These are phyloP conservation scores for Mycena sanguinolenta DNA, from an alignment of 768 basidiomycete genomes.

Conservation along the genomic window DNA sequence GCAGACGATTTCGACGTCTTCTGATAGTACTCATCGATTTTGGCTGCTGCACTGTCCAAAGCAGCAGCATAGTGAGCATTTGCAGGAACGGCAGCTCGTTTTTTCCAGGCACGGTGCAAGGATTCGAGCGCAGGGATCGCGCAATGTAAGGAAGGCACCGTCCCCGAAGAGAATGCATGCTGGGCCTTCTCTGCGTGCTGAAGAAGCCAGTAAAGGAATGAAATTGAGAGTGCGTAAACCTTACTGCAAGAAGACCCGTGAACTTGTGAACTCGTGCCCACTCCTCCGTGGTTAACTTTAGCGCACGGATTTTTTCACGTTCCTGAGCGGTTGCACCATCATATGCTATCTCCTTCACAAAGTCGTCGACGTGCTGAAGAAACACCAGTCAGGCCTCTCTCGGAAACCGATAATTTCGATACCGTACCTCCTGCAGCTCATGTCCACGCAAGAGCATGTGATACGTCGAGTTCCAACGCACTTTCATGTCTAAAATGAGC, in stretches of 20 bases:
- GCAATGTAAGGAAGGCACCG: slow-evolving; percentile 42
- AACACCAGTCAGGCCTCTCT: background rate
- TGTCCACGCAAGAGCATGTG: slow-evolving; percentile 40
- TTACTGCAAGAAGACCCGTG: slow-evolving; percentile 40
- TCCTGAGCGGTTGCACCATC: slow-evolving; percentile 45
- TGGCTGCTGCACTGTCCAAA: slow-evolving; percentile 41
- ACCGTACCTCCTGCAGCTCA: slow-evolving; percentile 26
- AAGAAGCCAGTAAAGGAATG: background rate
- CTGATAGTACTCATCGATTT: slow-evolving; percentile 48
- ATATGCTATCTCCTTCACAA: slow-evolving; percentile 40
- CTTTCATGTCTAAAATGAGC: slow-evolving; percentile 47
- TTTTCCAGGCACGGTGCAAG: slow-evolving; percentile 46
- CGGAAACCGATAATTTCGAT: background rate
- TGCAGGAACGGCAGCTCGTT: slow-evolving; percentile 12
- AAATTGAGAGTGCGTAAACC: background rate
- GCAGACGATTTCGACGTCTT: slow-evolving; percentile 28
- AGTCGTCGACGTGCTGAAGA: slow-evolving; percentile 41
- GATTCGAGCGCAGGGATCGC: slow-evolving; percentile 51
- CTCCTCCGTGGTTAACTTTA: slow-evolving; percentile 40
- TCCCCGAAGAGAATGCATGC: slow-evolving; percentile 49
- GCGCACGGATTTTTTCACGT: slow-evolving; percentile 35
- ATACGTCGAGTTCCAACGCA: slow-evolving; percentile 50
- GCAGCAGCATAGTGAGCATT: slow-evolving; percentile 40
- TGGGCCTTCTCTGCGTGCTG: slow-evolving; percentile 49
- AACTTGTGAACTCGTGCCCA: slow-evolving; percentile 42